A percentile compares a stretch with the other conserved stretches of the same genome.
Evolutionary conservation across 352 stramenopile genomes (phyloP).

Genomic region (Phytophthora lateralis): DNA sequence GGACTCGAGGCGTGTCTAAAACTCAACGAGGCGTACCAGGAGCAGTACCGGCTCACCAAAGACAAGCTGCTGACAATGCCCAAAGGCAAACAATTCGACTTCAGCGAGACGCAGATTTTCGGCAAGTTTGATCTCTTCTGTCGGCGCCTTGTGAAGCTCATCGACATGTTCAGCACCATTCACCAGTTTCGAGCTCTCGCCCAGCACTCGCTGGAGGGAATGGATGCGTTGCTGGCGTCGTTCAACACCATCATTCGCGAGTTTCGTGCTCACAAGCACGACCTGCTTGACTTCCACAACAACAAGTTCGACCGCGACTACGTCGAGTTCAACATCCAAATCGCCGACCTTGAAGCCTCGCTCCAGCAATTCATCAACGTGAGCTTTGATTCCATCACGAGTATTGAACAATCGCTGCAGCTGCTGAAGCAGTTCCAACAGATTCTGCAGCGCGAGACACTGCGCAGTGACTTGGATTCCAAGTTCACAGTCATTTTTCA

Average conservation of each 20-base stretch:
- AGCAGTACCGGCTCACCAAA: constrained; percentile 90
- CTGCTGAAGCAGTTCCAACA: constrained; percentile 90
- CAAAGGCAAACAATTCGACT: constrained; percentile 92
- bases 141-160: constrained; percentile 87
- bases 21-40: constrained; percentile 91
- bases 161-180: constrained; percentile 93
- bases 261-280: constrained; percentile 82
- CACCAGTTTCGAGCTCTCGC: constrained; percentile 91
- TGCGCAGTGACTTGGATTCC: constrained; percentile 82
- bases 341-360: constrained; percentile 85
- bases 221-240: constrained; percentile 76
- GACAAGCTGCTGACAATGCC: constrained; percentile 90
- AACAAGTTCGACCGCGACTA: constrained; percentile 95
- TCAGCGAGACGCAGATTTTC: constrained; percentile 91
- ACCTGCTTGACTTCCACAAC: constrained; percentile 89
- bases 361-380: constrained; percentile 93
- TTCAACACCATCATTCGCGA: constrained; percentile 87
- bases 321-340: constrained; percentile 94
- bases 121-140: constrained; percentile 93
- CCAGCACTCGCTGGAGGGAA: constrained; percentile 92
- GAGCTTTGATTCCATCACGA: constrained; percentile 89
- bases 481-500: constrained; percentile 94
- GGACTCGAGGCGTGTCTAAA: constrained; percentile 82
- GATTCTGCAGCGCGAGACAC: constrained; percentile 85
- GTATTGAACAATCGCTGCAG: constrained; percentile 86